A percentile compares a stretch with the other conserved stretches of the same genome.
Evolutionary conservation across 106 monocot genomes (phyloP).

Genomic region (Agapanthus africanus): DNA sequence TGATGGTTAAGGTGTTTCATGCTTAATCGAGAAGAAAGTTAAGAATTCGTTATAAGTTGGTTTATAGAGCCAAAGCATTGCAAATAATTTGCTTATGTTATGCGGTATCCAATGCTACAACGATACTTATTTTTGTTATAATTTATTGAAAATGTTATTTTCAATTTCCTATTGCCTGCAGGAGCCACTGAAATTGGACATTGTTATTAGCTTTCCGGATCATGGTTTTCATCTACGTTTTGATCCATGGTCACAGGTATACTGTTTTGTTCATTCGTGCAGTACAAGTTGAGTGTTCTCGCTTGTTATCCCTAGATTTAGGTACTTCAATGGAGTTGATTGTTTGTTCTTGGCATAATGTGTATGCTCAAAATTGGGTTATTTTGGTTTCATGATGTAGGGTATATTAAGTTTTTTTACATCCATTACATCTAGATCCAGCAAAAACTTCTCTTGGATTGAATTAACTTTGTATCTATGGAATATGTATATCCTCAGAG

Average conservation of each 20-base stretch:
- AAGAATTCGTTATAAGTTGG: background rate
- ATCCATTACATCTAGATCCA: background rate
- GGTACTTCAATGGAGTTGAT: background rate
- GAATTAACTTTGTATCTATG: too few species aligned
- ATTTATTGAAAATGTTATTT: background rate
- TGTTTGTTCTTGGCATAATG: too few species aligned
- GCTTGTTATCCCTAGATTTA: background rate
- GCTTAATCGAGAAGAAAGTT: background rate
- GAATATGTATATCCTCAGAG: too few species aligned
- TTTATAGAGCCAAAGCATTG: background rate
- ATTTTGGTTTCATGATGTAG: background rate
- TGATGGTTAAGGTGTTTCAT: too few species aligned
- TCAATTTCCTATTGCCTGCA: conserved; percentile 15
- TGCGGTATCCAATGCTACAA: background rate
- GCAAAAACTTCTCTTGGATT: background rate
- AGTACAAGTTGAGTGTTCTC: background rate
- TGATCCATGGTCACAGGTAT: conserved; percentile 98
- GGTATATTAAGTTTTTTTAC: background rate
- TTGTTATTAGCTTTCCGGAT: conserved; percentile 92
- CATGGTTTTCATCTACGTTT: conserved; percentile 99
- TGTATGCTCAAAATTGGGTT: too few species aligned
- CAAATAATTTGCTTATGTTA: conserved; percentile 2
- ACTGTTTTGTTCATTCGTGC: background rate
- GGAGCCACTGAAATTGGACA: conserved; percentile 90
- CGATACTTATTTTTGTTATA: background rate